A percentile compares a stretch with the other conserved stretches of the same genome.
These are phyloP conservation scores for Escovopsis sp. DNA, from an alignment of 2,329 filamentous ascomycete genomes.

Conservation along the genomic window DNA sequence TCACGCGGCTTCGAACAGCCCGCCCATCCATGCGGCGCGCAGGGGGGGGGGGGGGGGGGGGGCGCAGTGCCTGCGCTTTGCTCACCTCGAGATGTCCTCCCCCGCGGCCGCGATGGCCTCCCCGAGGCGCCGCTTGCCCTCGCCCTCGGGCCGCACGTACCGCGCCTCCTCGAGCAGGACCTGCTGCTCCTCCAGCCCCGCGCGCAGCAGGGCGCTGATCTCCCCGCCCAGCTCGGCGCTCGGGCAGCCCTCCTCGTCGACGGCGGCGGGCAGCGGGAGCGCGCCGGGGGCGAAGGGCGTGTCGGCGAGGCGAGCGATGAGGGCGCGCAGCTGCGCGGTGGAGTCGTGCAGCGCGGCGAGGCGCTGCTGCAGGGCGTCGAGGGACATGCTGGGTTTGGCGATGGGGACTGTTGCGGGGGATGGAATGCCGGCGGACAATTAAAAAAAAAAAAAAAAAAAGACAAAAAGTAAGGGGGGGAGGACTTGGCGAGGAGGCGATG, in stretches of 20 bases:
- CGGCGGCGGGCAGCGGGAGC: conserved; percentile 28
- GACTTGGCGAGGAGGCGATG: too few relatives aligned
- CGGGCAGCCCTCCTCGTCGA: conserved; percentile 35
- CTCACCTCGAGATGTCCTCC: conserved; percentile 57
- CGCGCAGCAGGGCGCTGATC: conserved; percentile 63
- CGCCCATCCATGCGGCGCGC: too few relatives aligned
- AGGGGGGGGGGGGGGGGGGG: too few relatives aligned
- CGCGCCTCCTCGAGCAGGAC: conserved; percentile 63
- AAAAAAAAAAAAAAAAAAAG: too few relatives aligned
- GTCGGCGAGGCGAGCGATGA: conserved; percentile 44
- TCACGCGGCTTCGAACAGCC: too few relatives aligned
- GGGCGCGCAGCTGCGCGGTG: conserved; percentile 39
- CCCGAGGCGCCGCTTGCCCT: conserved; percentile 49
- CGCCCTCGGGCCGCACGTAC: conserved; percentile 42
- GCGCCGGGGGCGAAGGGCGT: conserved; percentile 46
- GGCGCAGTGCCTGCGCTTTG: too few relatives aligned
- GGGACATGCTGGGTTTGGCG: conserved; percentile 33
- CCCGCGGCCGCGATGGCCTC: conserved; percentile 52
- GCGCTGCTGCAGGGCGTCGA: conserved; percentile 48
- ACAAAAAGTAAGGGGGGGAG: too few relatives aligned
- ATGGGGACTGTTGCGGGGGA: too few relatives aligned
- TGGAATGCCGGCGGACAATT: too few relatives aligned
- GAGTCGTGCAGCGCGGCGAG: conserved; percentile 46
- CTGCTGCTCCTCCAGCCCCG: conserved; percentile 73
- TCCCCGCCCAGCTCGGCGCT: conserved; percentile 64